Base-by-base conservation (phyloP, 192 early-diverging fungal genomes). In the Umbelopsis sp. region DNA sequence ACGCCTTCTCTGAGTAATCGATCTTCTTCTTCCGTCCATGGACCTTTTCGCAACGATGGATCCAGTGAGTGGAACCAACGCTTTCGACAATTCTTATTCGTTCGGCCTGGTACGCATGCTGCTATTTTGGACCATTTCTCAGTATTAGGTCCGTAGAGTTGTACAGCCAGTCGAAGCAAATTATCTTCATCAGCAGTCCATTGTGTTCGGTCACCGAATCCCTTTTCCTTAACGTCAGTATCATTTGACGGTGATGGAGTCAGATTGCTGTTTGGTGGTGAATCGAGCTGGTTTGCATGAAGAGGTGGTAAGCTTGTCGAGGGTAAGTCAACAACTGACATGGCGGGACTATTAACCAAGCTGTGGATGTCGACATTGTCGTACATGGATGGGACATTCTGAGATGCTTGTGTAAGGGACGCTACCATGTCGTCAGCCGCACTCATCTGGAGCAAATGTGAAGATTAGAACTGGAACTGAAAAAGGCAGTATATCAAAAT, bases 151-250 rank as follows among this genome's bases (percentile, higher is more conserved):
- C 90, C 90, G 67, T 91, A 89, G 0, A 87, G 69, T 49, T 86
- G 81, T 7, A 97, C 93, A 8, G 92, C 94, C 5, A 89, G 67
- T 52, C 83, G 82, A 49, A 97, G 77, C 18, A 91, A 72, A 33
- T 83, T 78, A 72, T 95, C 92, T 46, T 97, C 95, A 58, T 93
- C 90, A 9, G 81, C 75, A 15, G 92, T 91, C 95, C 95, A 97
- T 8, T 71, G 70, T 20, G 73, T 68, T 37, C 78, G 68, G 47
- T 80, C 78, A 27, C 67, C 48, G 20, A 64, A 67, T 1, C 69
- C 45, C 48, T 70, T 23, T 53, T 73, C 49, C 30, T 66, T 69
- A 46, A 49, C 33, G 47, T 55, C 46, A 64, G 35, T 35, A 67
- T 64, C 45, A 61, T 52, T 35, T 46, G 69, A 61, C 46, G 69